Percentiles rank a stretch among this genome's conserved stretches.
phyloP scores from a whole-genome alignment of 2,329 filamentous ascomycete species.

The Pseudopithomyces chartarum region DNA sequence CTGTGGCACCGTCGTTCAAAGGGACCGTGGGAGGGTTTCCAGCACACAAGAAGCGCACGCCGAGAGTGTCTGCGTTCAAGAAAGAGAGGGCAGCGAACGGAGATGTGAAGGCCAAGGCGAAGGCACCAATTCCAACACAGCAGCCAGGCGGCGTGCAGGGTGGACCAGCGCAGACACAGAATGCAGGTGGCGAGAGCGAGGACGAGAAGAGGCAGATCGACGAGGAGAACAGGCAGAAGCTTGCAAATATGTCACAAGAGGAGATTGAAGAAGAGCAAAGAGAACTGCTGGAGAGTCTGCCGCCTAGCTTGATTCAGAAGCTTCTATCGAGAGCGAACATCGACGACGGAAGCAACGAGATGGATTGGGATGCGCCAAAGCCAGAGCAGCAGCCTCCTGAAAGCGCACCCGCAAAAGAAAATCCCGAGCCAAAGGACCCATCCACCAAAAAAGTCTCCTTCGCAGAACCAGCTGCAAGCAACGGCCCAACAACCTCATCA shows the following conservation, averaged over 20 bases:
- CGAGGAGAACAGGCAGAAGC: constrained; percentile 74
- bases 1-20: constrained; percentile 65
- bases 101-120: constrained; percentile 14
- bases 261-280: constrained; percentile 81
- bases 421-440: constrained; percentile 13
- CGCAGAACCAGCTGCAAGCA: constrained; percentile 18
- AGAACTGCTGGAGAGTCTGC: constrained; percentile 79
- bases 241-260: constrained; percentile 77
- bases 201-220: constrained; percentile 76
- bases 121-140: constrained; percentile 17
- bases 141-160: constrained; percentile 4
- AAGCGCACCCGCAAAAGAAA: constrained; percentile 13
- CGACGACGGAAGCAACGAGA: constrained; percentile 62
- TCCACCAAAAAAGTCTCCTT: constrained; percentile 43
- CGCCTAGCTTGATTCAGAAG: constrained; percentile 75
- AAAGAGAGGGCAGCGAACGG: constrained; percentile 59
- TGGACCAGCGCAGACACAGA: constrained; percentile 17
- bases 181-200: constrained; percentile 49
- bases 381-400: constrained; percentile 8
- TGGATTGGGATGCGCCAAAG: constrained; percentile 32
- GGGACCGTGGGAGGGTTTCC: constrained; percentile 75
- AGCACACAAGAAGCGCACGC: constrained; percentile 77
- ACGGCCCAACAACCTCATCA: constrained; percentile 9
- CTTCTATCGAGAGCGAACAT: constrained; percentile 78
- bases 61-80: constrained; percentile 76